A percentile compares a stretch with the other conserved stretches of the same genome.
Evolutionary conservation across 2,329 filamentous ascomycete genomes (phyloP).

Genomic region (Diaporthe sp.): DNA sequence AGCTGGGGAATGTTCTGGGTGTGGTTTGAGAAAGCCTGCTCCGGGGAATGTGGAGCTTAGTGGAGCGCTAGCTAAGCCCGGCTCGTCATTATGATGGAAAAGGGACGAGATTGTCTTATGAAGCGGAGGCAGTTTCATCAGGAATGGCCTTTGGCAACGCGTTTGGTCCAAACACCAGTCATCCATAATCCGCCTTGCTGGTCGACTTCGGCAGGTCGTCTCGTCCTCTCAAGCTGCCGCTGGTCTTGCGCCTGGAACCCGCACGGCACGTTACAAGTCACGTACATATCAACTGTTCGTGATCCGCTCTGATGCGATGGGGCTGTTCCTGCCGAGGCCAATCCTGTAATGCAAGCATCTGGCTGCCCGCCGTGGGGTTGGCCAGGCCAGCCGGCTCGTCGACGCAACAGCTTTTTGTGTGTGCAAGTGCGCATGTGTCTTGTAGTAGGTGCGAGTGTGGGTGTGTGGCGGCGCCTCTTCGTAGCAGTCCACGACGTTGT

Average conservation of each 20-base stretch:
- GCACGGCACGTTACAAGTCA: conserved; percentile 23
- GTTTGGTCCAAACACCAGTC: neutral
- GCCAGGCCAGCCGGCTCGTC: conserved; percentile 1
- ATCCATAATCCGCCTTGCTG: neutral
- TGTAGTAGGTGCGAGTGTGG: neutral
- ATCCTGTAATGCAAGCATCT: neutral
- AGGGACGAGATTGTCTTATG: neutral
- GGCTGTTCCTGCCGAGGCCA: conserved; percentile 14
- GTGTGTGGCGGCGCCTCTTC: neutral
- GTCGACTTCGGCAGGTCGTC: neutral
- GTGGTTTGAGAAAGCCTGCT: neutral
- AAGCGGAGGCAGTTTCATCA: conserved; percentile 19
- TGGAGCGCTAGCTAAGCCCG: conserved; percentile 2
- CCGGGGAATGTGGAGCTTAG: conserved; percentile 7
- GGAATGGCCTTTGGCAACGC: neutral
- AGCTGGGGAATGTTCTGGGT: neutral
- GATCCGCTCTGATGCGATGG: neutral
- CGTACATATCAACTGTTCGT: neutral
- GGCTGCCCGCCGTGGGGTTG: neutral
- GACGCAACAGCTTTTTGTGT: conserved; percentile 2
- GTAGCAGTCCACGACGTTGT: conserved; percentile 32
- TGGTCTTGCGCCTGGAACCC: neutral
- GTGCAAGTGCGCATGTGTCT: neutral
- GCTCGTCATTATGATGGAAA: conserved; percentile 22
- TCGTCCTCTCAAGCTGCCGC: neutral